Base-by-base conservation (phyloP, 768 basidiomycete species). In the Boletus huronensis region DNA sequence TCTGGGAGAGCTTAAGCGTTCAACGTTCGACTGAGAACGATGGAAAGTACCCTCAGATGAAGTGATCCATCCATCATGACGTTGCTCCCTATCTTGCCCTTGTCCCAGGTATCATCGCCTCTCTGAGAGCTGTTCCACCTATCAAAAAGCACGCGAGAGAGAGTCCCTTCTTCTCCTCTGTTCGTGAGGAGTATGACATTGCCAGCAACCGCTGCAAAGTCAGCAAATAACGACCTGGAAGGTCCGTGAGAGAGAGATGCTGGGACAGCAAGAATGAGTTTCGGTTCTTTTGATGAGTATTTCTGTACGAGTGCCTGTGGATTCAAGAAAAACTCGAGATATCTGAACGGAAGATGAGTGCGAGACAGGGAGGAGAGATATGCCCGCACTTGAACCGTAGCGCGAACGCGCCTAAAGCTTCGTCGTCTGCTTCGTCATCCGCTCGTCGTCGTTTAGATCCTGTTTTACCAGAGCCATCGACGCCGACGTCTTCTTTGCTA, bases 231-330 rank as follows among this genome's bases (percentile, higher is more conserved):
- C 32, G 82, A 77, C 42, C 97, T 83, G 0, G 94, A 95, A 9
- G 91, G 87, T 2, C 96, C 96, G 63, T 98, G 90, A 0, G 93
- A 95, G 45, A 99, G 78, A 4, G 92, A 92, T 1, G 92, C 87
- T 2, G 97, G 97, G 26, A 96, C 88, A 0, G 94, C 93, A 16
- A 99, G 79, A 57, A 99, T 91, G 48, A 98, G 80, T 67, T 98
- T 98, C 0, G 97, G 93, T 53, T 90, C 84, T 59, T 88, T 86
- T 3, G 90, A 88, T 0, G 92, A 90, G 64, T 94, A 90, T 10
- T 83, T 85, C 56, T 90, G 83, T 43, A 88, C 74, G 48, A 98
- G 78, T 8, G 88, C 81, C 62, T 87, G 87, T 9, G 92, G 87
- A 57, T 84, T 90, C 5, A 87, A 77, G 73, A 94, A 98, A 70